Percentiles rank a stretch among this genome's conserved stretches.
phyloP scores from a whole-genome alignment of 2,329 filamentous ascomycete species.

The Fusarium liriodendri region DNA sequence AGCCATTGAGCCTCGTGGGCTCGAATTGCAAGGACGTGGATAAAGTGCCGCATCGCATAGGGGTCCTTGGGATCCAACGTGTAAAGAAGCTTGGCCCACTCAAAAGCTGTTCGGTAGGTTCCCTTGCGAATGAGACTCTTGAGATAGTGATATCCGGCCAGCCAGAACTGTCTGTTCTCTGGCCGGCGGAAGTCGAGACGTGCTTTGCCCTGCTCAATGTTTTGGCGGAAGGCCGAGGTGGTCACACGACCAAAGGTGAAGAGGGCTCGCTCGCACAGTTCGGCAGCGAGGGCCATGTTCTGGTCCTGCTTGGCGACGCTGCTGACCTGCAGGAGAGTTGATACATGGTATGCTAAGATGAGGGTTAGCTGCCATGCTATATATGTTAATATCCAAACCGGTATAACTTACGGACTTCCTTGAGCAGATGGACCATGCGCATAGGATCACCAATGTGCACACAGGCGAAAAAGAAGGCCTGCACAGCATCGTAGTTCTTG shows the following conservation, averaged over 20 bases:
- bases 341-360: slow-evolving; percentile 82
- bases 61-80: slow-evolving; percentile 82
- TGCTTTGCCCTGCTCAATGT: slow-evolving; percentile 81
- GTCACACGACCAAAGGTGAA: slow-evolving; percentile 94
- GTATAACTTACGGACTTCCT: slow-evolving; percentile 49
- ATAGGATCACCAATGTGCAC: slow-evolving; percentile 90
- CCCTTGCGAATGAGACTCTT: slow-evolving; percentile 86
- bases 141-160: slow-evolving; percentile 90
- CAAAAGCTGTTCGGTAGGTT: slow-evolving; percentile 92
- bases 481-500: slow-evolving; percentile 76
- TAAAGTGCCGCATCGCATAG: slow-evolving; percentile 82
- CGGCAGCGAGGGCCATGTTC: slow-evolving; percentile 85
- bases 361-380: not conserved
- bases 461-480: slow-evolving; percentile 79
- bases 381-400: not conserved
- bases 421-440: slow-evolving; percentile 79
- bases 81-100: slow-evolving; percentile 90
- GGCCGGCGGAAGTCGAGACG: slow-evolving; percentile 82
- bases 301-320: slow-evolving; percentile 92
- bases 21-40: slow-evolving; percentile 87
- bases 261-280: slow-evolving; percentile 89
- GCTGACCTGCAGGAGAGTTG: slow-evolving; percentile 91
- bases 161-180: slow-evolving; percentile 93
- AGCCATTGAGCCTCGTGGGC: slow-evolving; percentile 82
- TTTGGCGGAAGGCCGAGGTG: slow-evolving; percentile 82